These are phyloP conservation scores for Verticillium nubilum DNA, from an alignment of 2,329 filamentous ascomycete genomes.

Conservation along the genomic window DNA sequence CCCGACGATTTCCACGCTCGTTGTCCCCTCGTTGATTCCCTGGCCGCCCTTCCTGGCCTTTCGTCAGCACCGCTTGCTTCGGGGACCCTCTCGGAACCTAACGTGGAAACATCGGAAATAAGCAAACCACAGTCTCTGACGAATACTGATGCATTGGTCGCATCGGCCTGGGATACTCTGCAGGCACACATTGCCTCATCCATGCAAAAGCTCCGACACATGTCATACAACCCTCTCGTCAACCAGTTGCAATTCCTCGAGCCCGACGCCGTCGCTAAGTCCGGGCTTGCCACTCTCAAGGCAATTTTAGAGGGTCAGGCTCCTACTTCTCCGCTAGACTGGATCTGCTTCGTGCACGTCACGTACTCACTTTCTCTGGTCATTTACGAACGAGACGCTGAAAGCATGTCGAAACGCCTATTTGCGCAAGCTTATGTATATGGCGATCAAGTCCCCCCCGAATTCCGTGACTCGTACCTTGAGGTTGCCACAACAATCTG, in stretches of 20 bases:
- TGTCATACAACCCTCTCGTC: conserved; percentile 36
- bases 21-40: conserved; percentile 2
- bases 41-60: background rate
- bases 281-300: conserved; percentile 35
- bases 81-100: background rate
- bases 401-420: conserved; percentile 28
- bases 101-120: background rate
- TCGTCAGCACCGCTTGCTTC: background rate
- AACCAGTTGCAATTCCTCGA: conserved; percentile 33
- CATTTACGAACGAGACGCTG: conserved; percentile 34
- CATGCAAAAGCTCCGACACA: conserved; percentile 31
- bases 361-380: conserved; percentile 45
- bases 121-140: background rate
- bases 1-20: conserved; percentile 11
- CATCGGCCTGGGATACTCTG: conserved; percentile 37
- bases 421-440: conserved; percentile 44
- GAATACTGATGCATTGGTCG: conserved; percentile 33
- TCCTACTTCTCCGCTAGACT: conserved; percentile 32
- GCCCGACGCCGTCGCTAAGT: conserved; percentile 29
- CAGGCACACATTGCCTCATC: conserved; percentile 40
- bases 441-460: conserved; percentile 27
- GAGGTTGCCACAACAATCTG: conserved; percentile 41
- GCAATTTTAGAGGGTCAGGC: conserved; percentile 31
- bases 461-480: conserved; percentile 32
- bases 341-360: conserved; percentile 46